These are phyloP conservation scores for Paraglomus brasilianum DNA, from an alignment of 192 early-diverging fungal species.

Conservation along the genomic window DNA sequence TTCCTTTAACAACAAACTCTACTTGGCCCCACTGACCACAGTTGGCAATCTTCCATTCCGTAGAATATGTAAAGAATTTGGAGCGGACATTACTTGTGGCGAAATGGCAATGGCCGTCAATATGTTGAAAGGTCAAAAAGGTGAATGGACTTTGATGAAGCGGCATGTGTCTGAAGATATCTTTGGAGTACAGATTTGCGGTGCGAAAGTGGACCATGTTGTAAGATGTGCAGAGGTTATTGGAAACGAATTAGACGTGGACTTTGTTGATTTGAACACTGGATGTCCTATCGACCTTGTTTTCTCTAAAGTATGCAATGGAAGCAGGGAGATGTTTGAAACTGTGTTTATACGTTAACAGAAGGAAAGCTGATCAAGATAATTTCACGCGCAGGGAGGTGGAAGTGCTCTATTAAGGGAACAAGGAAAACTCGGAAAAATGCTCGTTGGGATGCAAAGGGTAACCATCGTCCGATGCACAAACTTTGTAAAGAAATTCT, in stretches of 20 bases:
- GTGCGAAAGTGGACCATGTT: conserved; percentile 57
- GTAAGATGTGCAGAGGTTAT: conserved; percentile 69
- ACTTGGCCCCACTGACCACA: conserved; percentile 94
- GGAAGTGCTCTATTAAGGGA: conserved; percentile 81
- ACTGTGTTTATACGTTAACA: background rate
- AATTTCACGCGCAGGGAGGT: conserved; percentile 53
- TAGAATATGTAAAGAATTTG: conserved; percentile 88
- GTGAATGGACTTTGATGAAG: conserved; percentile 80
- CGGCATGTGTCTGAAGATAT: conserved; percentile 85
- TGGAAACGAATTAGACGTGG: conserved; percentile 63
- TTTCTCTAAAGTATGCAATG: conserved; percentile 53
- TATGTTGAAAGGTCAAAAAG: conserved; percentile 64
- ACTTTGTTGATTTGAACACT: conserved; percentile 96
- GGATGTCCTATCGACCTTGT: conserved; percentile 95
- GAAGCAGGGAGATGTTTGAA: background rate
- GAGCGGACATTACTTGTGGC: conserved; percentile 95
- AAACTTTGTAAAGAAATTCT: background rate
- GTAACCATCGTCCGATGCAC: conserved; percentile 26
- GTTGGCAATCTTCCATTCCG: conserved; percentile 98
- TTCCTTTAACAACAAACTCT: conserved; percentile 85
- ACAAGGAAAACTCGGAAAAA: conserved; percentile 66
- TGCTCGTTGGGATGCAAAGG: conserved; percentile 68
- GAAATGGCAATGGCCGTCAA: conserved; percentile 87
- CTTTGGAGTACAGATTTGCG: conserved; percentile 91
- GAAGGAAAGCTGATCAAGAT: background rate